Base-by-base conservation (phyloP, 495 filamentous ascomycete species). In the Talaromyces nanjingensis region DNA sequence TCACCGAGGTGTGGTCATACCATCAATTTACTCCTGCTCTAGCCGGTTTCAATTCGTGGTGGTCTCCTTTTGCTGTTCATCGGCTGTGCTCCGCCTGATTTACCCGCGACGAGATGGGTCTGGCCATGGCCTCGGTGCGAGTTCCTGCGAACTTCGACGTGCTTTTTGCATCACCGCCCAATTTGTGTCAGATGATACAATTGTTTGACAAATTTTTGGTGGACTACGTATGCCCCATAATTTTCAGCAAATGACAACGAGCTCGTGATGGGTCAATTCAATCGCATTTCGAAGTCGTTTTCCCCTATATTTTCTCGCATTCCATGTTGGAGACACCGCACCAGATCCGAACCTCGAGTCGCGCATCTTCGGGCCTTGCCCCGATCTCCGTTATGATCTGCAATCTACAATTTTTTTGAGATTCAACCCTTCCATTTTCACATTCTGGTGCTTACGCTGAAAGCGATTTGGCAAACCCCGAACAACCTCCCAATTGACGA, bases 41-140 rank as follows among this genome's bases (percentile, higher is more conserved):
- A 61, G 42, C 60, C 60, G 60, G 60, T 53, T 62, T 62, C 45
- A 53, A 49, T 54, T 62, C 60, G 60, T 62, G 60, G 53, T n/a
- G 22, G 27, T 27, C 22, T 53, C 3, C 27, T n/a, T 49, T 5
- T 20, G n/a, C 59, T 25, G 14, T 60, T n/a, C 22, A 47, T 62
- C 39, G 59, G 39, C 22, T 29, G 29, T 62, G 12, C 45, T 62
- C 27, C 60, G 39, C 56, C 59, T 47, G 9, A 14, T 18, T 20
- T 33, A 33, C n/a, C 60, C 60, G 20, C 27, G 31, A 52, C 20
- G 47, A 14, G 20, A 20, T 20, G 20, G n/a, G 57, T 39, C 57
- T 59, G 18, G 55, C 16, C 55, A 59, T 33, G 24, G 53, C 53
- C 27, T 56, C 53, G 53, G 27, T 56, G 53, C 53, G 16, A 56